Evolutionary conservation across 1,139 yeast genomes (phyloP).

Genomic region (Martiniozyma asiatica): DNA sequence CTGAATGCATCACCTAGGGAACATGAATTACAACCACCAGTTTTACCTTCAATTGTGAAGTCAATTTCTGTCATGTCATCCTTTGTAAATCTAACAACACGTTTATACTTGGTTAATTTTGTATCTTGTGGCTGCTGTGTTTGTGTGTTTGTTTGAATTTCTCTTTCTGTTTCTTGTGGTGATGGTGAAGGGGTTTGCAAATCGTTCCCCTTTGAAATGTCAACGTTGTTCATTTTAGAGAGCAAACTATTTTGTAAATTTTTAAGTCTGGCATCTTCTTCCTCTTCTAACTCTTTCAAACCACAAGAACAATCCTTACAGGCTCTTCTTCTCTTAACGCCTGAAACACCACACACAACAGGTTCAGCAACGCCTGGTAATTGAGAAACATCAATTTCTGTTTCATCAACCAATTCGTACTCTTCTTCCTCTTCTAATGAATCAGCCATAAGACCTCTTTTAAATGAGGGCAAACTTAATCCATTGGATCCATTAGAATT

Average conservation of each 20-base stretch:
- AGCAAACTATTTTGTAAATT: constrained; percentile 33
- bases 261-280: constrained; percentile 38
- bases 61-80: constrained; percentile 80
- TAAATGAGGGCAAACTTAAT: constrained; percentile 13
- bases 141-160: constrained; percentile 27
- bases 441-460: constrained; percentile 28
- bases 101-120: no score
- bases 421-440: constrained; percentile 27
- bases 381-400: constrained; percentile 16
- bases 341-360: constrained; percentile 32
- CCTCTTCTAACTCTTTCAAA: constrained; percentile 66
- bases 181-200: no score
- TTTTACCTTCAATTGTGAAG: constrained; percentile 87
- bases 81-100: constrained; percentile 42
- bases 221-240: constrained; percentile 35
- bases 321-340: constrained; percentile 67
- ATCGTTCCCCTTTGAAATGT: no score
- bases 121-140: constrained; percentile 31
- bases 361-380: constrained; percentile 29
- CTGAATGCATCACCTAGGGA: constrained; percentile 96
- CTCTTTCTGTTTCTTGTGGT: constrained; percentile 44
- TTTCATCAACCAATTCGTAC: constrained; percentile 22
- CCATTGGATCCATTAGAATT: constrained; percentile 2
- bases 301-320: constrained; percentile 99
- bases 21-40: constrained; percentile 96